phyloP scores from a whole-genome alignment of 257 asterid genomes.

The Paraleonurus japonicus region DNA sequence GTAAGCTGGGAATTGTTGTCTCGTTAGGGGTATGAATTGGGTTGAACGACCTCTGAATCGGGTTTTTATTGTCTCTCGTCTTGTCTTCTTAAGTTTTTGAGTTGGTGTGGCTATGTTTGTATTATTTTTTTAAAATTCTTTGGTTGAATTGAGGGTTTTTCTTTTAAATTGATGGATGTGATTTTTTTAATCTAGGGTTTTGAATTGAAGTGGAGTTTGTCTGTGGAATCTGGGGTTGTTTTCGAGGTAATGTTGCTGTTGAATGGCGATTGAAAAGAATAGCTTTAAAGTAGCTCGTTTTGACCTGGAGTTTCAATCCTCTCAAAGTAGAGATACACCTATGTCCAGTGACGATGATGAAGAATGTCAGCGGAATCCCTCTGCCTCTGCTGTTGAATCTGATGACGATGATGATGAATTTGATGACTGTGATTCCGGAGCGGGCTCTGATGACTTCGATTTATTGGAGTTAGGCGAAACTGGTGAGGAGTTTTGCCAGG shows the following conservation, averaged over 20 bases:
- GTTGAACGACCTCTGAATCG: slow-evolving; percentile 25
- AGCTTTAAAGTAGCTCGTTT: slow-evolving; percentile 68
- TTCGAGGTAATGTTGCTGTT: slow-evolving; percentile 47
- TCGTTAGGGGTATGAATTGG: slow-evolving; percentile 25
- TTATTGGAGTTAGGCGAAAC: slow-evolving; percentile 82
- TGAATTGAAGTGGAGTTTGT: slow-evolving; percentile 35
- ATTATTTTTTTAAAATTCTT: not conserved
- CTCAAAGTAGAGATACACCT: slow-evolving; percentile 58
- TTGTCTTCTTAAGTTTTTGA: slow-evolving; percentile 18
- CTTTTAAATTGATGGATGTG: slow-evolving; percentile 17
- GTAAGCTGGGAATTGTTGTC: slow-evolving; percentile 11
- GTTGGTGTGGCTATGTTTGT: slow-evolving; percentile 10
- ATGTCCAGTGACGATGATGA: slow-evolving; percentile 88
- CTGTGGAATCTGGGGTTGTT: slow-evolving; percentile 22
- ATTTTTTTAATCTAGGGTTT: slow-evolving; percentile 40
- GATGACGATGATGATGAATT: slow-evolving; percentile 89
- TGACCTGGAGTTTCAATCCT: slow-evolving; percentile 65
- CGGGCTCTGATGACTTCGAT: slow-evolving; percentile 96
- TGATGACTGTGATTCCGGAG: slow-evolving; percentile 98
- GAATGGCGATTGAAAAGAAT: slow-evolving; percentile 97
- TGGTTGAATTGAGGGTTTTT: slow-evolving; percentile 12
- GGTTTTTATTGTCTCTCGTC: not conserved
- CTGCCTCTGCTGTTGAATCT: slow-evolving; percentile 56
- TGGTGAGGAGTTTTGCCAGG: slow-evolving; percentile 94
- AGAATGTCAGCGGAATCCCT: slow-evolving; percentile 54